Evolutionary conservation across 345 rosid species (phyloP), one percentile per base, ranked within the genome.

Genomic region (Leavenworthia alabamica): DNA sequence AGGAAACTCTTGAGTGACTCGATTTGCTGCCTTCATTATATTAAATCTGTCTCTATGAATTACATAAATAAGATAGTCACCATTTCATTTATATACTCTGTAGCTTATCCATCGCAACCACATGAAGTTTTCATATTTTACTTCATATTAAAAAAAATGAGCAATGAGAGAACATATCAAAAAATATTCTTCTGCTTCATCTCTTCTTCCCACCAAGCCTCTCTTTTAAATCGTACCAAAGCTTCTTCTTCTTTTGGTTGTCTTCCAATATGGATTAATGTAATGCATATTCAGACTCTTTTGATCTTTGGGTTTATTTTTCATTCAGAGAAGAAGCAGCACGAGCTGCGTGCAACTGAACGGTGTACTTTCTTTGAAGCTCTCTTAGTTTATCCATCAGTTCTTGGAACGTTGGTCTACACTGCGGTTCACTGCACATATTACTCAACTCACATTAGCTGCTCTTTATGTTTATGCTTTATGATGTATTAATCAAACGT

Each of bases 391-490:
- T 86, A 41, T 83, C 89, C 75, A 92, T 70, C 26, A 92, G 72
- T 73, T 89, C 96, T 76, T 83, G 97, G 86, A 92, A 85, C 6
- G 88, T 49, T 3, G 98, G 94, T 31, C 97, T 84, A 62, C 64
- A 1, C 55, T 77, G 78, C 7, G 94, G 83, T 78, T 92, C 97
- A 11, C 98, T 92, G 89, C 69, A 69, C 6, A 55, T 1, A 27
- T 19, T 3, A 4, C 35, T 45, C 48, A 44, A 69, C 55, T 51
- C 36, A 20, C 68, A n/a, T 69, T 54, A 69, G 56, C 48, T 35
- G 10, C 56, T 41, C 29, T 20, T 20, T 35, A 15, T 29, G 2
- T 32, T 43, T 35, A 20, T 20, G 43, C 59, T 29, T 46, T 16
- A 22, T 15, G 11, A 37, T 22, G 3, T 22, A 49, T 48, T 66